Evolutionary conservation across 192 early-diverging fungal genomes (phyloP), one percentile per base, ranked within the genome.

Genomic region (Coemansia sp.): DNA sequence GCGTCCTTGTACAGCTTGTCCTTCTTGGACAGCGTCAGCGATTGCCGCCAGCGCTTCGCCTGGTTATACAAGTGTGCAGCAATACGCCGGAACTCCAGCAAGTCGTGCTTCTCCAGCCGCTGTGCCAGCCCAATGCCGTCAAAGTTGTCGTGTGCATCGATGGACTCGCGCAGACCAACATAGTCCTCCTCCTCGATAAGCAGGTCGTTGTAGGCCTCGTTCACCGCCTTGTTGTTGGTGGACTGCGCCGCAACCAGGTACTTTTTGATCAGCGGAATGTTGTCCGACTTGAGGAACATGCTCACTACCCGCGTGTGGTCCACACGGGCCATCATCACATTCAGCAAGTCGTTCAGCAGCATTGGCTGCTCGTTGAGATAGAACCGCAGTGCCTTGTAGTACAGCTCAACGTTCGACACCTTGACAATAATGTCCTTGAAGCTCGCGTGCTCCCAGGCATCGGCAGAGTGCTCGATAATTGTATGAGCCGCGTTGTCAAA

Each of bases 401-500:
- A 99, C 56, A 99, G 89, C 76, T 99, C 97, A 39, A 94, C 64
- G 60, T 99, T 99, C 56, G 89, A 85, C 10, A 97, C 94, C 82
- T 99, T 99, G 66, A 97, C 92, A 53, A 96, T 81, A 39, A 96
- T 85, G 58, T 97, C 94, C 84, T 98, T 97, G 85, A 99, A 99
- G 28, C 83, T 85, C 41, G 86, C 83, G 58, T 99, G 97, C 64
- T 99, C 97, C 89, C 90, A 99, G 5, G 97, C 93, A 65, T 94
- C 90, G 3, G 90, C 85, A 8, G 97, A 88, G 71, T 98, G 94
- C 46, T 83, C 83, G 84, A 99, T 99, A 72, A 99, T 96, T 10
- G 93, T 89, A 59, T 90, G 80, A 1, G 93, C 88, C 7, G 97
- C 95, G 65, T 98, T 99, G 82, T 99, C 97, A 76, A 87, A 93